Conservation (phyloP, 768 basidiomycete genomes). For the Fomitopsis pulvina region DNA sequence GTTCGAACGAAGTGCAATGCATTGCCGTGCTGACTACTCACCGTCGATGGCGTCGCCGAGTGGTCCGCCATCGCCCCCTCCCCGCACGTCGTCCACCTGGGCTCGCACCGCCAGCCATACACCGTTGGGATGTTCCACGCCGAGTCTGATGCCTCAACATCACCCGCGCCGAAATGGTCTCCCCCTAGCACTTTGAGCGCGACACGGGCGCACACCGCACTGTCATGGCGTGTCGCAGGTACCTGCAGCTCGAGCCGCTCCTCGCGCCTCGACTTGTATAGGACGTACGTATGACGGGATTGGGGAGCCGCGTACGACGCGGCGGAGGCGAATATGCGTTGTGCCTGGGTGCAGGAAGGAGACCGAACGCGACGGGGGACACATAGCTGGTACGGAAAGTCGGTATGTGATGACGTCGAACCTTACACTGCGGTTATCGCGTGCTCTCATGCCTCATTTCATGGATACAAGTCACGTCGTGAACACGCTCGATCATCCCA, state of each 20-base stretch:
- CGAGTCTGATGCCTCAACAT: constrained; percentile 34
- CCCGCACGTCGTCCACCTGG: constrained; percentile 21
- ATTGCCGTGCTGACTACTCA: no score
- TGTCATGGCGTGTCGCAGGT: constrained; percentile 28
- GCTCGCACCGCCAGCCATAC: constrained; percentile 20
- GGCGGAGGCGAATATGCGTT: constrained; percentile 14
- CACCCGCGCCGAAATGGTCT: constrained; percentile 21
- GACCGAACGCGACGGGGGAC: no score
- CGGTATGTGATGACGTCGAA: no score
- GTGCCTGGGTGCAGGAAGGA: no score
- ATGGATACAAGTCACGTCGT: no score
- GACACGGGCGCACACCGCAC: constrained; percentile 1
- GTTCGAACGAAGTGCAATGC: no score
- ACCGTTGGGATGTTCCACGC: constrained; percentile 33
- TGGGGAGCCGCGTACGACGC: constrained; percentile 17
- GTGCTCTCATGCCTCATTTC: no score
- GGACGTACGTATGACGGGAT: constrained; percentile 12
- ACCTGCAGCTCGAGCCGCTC: constrained; percentile 26
- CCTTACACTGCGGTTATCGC: no score
- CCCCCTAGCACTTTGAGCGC: no score
- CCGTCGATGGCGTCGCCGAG: constrained; percentile 10
- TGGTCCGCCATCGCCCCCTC: constrained; percentile 21
- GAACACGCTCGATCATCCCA: no score
- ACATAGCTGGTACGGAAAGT: no score
- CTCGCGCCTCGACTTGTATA: constrained; percentile 9